Percentiles rank a stretch among this genome's conserved stretches.
Evolutionary conservation across 1,284 basidiomycete species (phyloP).

Genomic region (Singerocomus inundabilis): DNA sequence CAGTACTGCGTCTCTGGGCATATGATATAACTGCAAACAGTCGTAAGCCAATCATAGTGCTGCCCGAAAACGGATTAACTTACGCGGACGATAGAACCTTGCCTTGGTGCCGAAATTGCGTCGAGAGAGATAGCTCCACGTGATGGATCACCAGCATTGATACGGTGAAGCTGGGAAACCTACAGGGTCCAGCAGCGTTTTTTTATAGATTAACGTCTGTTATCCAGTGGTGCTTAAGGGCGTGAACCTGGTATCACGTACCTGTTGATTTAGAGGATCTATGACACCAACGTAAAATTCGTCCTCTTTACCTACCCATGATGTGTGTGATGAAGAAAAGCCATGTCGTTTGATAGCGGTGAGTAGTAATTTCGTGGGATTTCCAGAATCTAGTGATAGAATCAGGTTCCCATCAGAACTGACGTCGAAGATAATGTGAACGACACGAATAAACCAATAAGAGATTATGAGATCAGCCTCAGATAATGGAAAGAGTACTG

Average conservation of each 20-base stretch:
- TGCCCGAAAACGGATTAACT: conserved; percentile 10
- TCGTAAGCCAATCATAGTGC: not conserved
- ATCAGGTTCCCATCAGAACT: conserved; percentile 83
- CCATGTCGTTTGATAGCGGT: conserved; percentile 48
- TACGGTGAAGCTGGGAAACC: conserved; percentile 50
- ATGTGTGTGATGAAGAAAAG: conserved; percentile 31
- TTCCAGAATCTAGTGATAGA: conserved; percentile 56
- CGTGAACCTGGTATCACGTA: not conserved
- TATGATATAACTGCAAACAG: conserved; percentile 19
- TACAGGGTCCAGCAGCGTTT: conserved; percentile 16
- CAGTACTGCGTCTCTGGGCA: conserved; percentile 1
- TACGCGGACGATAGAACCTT: conserved; percentile 65
- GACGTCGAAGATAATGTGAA: not conserved
- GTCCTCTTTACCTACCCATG: conserved; percentile 52
- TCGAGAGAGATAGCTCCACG: conserved; percentile 75
- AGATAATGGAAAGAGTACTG: conserved; percentile 23
- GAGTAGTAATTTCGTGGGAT: conserved; percentile 73
- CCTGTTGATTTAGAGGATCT: conserved; percentile 21
- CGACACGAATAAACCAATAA: not conserved
- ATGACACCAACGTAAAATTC: conserved; percentile 63
- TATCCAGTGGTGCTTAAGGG: not conserved
- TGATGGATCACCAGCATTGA: conserved; percentile 78
- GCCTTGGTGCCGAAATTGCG: conserved; percentile 53
- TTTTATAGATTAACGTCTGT: not conserved
- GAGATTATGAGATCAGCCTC: conserved; percentile 1